Evolutionary conservation across 2,329 filamentous ascomycete genomes (phyloP), one percentile per base, ranked within the genome.

Genomic region (Ophiobolus disseminans): DNA sequence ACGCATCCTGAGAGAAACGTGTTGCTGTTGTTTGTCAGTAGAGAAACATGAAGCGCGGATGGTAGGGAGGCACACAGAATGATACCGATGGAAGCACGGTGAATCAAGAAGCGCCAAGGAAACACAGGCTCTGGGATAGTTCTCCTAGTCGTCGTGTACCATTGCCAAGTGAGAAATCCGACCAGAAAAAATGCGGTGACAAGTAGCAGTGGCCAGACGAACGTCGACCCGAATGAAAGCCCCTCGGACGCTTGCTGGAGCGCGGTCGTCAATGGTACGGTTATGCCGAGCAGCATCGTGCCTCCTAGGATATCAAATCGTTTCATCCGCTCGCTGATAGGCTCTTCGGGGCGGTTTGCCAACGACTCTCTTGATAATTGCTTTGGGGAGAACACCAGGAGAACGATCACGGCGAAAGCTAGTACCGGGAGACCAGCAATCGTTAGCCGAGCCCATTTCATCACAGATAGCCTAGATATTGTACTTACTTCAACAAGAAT

Each of bases 401-500:
- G 32, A 14, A 34, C 26, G 6, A 40, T 2, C 6, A 46, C 11
- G 16, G 34, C 31, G 10, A 43, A 11, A 13, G 37, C 32, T 23
- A 43, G 35, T 9, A 55, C 23, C 5, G 58, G 58, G 9, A 58
- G 48, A 44, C 54, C 60, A 16, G 10, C 5, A 22, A 17, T 13
- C 14, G 47, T 54, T n/a, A 54, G 40, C 25, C n/a, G n/a, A n/a
- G 20, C 32, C 13, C 6, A 7, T 26, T n/a, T 26, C 3, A 9
- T 5, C 17, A 7, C 14, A 25, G 1, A 9, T n/a, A 17, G n/a
- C 11, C 16, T 31, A 23, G 13, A 25, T n/a, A n/a, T n/a, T 7
- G 4, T 3, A 44, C 53, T 35, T 45, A 63, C 59, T 63, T 63
- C 6, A 62, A 8, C 7, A 52, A 43, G 32, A 63, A 63, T 3